Base-by-base conservation (phyloP, 345 rosid species). In the Geranium brycei region DNA sequence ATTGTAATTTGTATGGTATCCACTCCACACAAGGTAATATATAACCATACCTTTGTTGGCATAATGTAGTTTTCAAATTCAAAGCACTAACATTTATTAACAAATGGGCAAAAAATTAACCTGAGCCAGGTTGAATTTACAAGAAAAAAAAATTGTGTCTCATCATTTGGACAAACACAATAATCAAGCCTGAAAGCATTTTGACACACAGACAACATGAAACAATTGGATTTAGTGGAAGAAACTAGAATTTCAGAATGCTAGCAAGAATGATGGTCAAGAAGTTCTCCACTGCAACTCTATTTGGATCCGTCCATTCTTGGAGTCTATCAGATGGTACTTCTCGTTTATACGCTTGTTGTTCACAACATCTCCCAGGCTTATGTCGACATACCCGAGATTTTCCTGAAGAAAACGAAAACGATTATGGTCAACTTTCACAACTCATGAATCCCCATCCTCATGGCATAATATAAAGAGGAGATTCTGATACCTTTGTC, bases 261-360 rank as follows among this genome's bases (percentile, higher is more conserved):
- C 47, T 38, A 38, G 3, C 2, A 23, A 23, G 28, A 0, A 23
- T 23, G 28, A 2, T 23, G 28, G 1, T 23, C 28, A 23, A 23
- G 28, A 38, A 56, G 89, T 77, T 81, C 95, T 82, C 98, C 95
- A 91, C 61, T 84, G 98, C 79, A 91, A 72, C 80, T 89, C 96
- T 38, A 89, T 79, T 59, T 87, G 89, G 63, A 84, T 69, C 74
- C 83, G 79, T 63, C 98, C 97, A 19, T 89, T 92, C 79, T 81
- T 89, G 4, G 98, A 92, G 79, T 86, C 96, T 58, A 89, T 89
- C 12, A 92, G 83, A 76, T 89, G 86, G 76, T 83, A 92, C 75
- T 86, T 92, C 71, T 80, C 95, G 40, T 92, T 86, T 74, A 85
- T 86, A 71, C 97, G 82, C 62, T 76, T 76, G 77, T 92, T 92